phyloP scores from a whole-genome alignment of 768 basidiomycete genomes.

The Strobilomyces dryophilus region DNA sequence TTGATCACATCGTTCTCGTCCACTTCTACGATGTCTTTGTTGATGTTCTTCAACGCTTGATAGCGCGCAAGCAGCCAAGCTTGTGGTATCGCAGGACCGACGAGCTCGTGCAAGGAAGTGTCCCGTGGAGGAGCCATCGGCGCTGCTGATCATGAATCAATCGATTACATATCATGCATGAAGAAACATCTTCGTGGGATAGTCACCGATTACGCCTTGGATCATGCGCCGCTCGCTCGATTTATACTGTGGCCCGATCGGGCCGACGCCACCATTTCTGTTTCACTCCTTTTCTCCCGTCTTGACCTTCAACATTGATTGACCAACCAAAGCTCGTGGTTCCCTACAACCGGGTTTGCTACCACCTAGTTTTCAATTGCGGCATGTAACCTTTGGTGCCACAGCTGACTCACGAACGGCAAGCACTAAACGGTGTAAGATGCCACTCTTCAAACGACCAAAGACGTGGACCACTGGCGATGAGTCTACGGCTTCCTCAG shows the following conservation, averaged over 20 bases:
- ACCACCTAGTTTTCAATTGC: neutral
- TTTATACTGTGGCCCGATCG: too few species aligned
- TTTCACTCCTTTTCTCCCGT: neutral
- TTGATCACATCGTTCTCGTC: neutral
- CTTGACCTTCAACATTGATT: neutral
- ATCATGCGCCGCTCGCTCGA: too few species aligned
- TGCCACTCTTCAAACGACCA: constrained; percentile 34
- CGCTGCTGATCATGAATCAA: neutral
- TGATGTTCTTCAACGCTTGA: neutral
- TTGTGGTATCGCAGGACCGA: neutral
- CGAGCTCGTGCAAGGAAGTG: neutral
- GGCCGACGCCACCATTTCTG: too few species aligned
- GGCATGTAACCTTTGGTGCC: neutral
- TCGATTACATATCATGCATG: too few species aligned
- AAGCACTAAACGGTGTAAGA: constrained; percentile 7
- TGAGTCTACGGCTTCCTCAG: constrained; percentile 12
- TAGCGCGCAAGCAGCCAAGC: neutral
- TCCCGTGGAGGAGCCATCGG: neutral
- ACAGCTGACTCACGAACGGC: neutral
- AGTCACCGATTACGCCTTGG: too few species aligned
- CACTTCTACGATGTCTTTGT: neutral
- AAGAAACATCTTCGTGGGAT: too few species aligned
- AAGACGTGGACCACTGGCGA: constrained; percentile 24
- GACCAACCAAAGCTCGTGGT: neutral
- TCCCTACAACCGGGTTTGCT: neutral